Conservation (phyloP, 352 stramenopile genomes). For the Phytophthora idaei region DNA sequence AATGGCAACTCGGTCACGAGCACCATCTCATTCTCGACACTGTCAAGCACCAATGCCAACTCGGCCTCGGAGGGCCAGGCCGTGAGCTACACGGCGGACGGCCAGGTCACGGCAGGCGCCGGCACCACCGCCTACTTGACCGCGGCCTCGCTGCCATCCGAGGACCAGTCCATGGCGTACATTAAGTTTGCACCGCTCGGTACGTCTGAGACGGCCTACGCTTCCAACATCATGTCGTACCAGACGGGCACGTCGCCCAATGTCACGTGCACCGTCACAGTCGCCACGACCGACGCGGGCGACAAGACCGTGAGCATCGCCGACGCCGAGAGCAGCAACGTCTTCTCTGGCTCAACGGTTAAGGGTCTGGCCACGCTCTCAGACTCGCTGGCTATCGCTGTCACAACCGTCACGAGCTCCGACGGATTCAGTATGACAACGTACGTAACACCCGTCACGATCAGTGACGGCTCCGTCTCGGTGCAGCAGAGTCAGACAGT, state of each 20-base stretch:
- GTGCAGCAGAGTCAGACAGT: conserved; percentile 52
- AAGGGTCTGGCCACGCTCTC: conserved; percentile 73
- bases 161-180: conserved; percentile 54
- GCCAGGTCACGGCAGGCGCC: conserved; percentile 58
- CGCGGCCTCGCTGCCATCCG: conserved; percentile 46
- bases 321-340: conserved; percentile 46
- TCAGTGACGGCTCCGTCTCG: conserved; percentile 46
- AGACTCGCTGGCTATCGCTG: conserved; percentile 52
- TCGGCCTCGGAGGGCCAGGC: conserved; percentile 51
- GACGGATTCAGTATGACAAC: conserved; percentile 47
- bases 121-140: conserved; percentile 77
- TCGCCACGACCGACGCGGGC: conserved; percentile 40
- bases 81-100: conserved; percentile 63
- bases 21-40: conserved; percentile 43
- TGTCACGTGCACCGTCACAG: conserved; percentile 58
- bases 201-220: conserved; percentile 47
- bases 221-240: conserved; percentile 68
- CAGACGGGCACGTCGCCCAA: conserved; percentile 48
- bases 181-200: conserved; percentile 67
- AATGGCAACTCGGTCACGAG: conserved; percentile 38
- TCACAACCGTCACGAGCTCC: conserved; percentile 53
- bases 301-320: conserved; percentile 61
- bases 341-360: conserved; percentile 55
- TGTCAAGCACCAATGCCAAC: conserved; percentile 31
- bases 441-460: conserved; percentile 55